Percentiles rank a stretch among this genome's conserved stretches.
phyloP scores from a whole-genome alignment of 164 flowering plant species.

The Magnolia changhungtana region DNA sequence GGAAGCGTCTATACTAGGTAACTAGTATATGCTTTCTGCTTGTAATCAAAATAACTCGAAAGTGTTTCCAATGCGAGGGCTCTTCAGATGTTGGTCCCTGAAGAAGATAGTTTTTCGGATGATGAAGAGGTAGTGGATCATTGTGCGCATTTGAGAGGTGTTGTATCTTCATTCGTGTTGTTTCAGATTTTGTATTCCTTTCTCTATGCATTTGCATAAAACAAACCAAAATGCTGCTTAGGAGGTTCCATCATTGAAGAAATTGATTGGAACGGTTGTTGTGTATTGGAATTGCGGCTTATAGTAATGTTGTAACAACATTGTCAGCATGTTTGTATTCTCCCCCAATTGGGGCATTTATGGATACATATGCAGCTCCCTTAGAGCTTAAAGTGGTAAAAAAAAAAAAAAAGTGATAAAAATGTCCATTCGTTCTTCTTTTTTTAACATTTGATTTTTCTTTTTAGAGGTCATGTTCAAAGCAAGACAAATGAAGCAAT shows the following conservation, averaged over 20 bases:
- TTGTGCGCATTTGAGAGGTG: background rate
- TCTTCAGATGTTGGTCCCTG: background rate
- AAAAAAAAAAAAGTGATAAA: too few species aligned
- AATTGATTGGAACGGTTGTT: too few species aligned
- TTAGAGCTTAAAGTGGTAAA: background rate
- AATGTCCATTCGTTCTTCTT: too few species aligned
- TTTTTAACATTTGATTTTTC: too few species aligned
- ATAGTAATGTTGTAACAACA: too few species aligned
- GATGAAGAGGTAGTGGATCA: background rate
- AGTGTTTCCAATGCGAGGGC: background rate
- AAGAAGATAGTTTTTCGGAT: too few species aligned
- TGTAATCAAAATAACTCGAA: too few species aligned
- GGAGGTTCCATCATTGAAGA: background rate
- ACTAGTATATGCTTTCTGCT: background rate
- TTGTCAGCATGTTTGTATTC: too few species aligned
- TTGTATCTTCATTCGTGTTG: background rate
- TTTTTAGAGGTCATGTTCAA: too few species aligned
- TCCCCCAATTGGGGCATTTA: background rate
- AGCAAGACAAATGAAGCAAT: too few species aligned
- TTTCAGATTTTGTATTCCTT: background rate
- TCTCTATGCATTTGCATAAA: background rate
- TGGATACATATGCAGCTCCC: background rate
- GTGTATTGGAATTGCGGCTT: too few species aligned
- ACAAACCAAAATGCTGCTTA: background rate
- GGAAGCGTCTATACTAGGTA: constrained; percentile 62